Conservation (phyloP, 176 grass and related monocot genomes). For the Eleusine indica region DNA sequence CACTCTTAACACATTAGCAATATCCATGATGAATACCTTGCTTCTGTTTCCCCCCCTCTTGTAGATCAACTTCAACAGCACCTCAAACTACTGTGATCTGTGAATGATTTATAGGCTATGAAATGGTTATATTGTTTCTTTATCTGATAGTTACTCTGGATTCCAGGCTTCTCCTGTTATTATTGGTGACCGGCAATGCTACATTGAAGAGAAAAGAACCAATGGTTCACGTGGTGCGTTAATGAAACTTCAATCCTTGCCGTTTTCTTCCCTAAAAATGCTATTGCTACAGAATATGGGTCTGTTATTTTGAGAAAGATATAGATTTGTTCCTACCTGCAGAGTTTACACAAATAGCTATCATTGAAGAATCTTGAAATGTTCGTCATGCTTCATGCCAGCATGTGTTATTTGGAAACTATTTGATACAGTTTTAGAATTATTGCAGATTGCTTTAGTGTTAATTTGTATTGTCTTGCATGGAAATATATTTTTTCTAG, state of each 20-base stretch:
- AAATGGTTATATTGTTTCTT: background rate
- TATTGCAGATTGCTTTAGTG: background rate
- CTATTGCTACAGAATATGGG: background rate
- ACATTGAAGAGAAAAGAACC: conserved; percentile 86
- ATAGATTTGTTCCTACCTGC: background rate
- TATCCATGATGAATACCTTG: background rate
- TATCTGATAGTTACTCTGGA: conserved; percentile 15
- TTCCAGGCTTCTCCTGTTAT: conserved; percentile 84
- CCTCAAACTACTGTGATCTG: background rate
- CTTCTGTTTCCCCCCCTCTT: conserved; percentile 10
- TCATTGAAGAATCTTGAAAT: background rate
- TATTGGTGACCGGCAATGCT: conserved; percentile 67
- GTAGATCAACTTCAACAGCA: background rate
- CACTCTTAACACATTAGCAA: background rate
- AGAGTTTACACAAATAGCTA: background rate
- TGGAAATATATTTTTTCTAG: background rate
- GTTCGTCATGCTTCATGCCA: background rate
- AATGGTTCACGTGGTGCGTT: conserved; percentile 72
- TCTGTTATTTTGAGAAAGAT: conserved; percentile 4
- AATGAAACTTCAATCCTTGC: background rate
- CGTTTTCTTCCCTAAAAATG: background rate
- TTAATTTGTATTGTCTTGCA: background rate
- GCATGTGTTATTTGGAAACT: background rate
- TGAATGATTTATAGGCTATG: no score
- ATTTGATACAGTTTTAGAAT: background rate